These are phyloP conservation scores for Scheffersomyces segobiensis DNA, from an alignment of 1,139 yeast species.

Conservation along the genomic window DNA sequence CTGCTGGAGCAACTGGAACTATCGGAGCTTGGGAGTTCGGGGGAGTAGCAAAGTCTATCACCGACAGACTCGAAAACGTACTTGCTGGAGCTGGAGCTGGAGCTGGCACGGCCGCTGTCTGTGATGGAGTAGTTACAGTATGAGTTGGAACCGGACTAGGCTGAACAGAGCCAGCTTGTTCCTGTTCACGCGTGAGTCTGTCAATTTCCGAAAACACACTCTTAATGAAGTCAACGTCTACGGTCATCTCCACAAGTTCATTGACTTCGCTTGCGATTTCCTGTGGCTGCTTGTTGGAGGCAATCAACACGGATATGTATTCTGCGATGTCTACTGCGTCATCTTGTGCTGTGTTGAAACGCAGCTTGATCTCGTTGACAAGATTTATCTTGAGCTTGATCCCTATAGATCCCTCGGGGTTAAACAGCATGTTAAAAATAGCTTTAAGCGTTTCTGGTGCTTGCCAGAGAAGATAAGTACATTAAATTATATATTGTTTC, in stretches of 20 bases:
- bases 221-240: constrained; percentile 50
- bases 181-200: constrained; percentile 28
- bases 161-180: constrained; percentile 2
- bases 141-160: constrained; percentile 13
- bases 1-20: constrained; percentile 1
- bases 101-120: constrained; percentile 1
- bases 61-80: not conserved
- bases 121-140: constrained; percentile 6
- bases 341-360: constrained; percentile 42
- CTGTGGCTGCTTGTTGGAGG: constrained; percentile 64
- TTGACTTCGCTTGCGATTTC: constrained; percentile 68
- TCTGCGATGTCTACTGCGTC: constrained; percentile 82
- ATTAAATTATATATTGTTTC: not conserved
- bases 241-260: constrained; percentile 64
- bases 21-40: constrained; percentile 2
- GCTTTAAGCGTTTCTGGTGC: not conserved
- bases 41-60: constrained; percentile 2
- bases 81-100: constrained; percentile 3
- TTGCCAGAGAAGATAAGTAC: not conserved
- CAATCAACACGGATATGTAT: constrained; percentile 70
- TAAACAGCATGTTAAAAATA: constrained; percentile 22
- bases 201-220: constrained; percentile 59
- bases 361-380: constrained; percentile 36
- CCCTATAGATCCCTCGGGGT: constrained; percentile 47
- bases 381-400: constrained; percentile 36